phyloP scores from a whole-genome alignment of 768 basidiomycete genomes.

The Chalciporus sphaerocephalus region DNA sequence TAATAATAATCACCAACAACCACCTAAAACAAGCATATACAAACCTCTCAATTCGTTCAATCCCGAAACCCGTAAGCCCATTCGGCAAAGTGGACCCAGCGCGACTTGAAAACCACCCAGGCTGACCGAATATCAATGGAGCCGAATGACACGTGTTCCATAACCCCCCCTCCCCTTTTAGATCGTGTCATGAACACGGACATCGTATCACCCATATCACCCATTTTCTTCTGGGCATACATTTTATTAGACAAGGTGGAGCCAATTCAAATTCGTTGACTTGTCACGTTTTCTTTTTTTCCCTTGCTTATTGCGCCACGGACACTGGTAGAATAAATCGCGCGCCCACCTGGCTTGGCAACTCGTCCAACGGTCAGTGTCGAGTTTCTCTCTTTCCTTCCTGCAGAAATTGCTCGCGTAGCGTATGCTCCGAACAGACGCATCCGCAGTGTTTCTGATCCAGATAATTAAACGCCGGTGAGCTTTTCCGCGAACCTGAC shows the following conservation, averaged over 20 bases:
- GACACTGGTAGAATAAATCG: not conserved
- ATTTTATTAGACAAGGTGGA: too few species aligned
- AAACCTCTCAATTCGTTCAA: constrained; percentile 1
- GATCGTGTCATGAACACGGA: not conserved
- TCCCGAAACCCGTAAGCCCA: constrained; percentile 6
- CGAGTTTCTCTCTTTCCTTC: not conserved
- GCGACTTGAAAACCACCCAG: not conserved
- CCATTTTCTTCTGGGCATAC: not conserved
- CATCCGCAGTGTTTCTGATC: not conserved
- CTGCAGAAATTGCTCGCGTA: not conserved
- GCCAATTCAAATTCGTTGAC: constrained; percentile 22
- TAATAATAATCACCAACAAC: constrained; percentile 9
- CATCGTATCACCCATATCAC: not conserved
- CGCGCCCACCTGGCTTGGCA: not conserved
- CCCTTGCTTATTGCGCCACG: not conserved
- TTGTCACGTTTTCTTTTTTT: constrained; percentile 1
- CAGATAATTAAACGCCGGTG: not conserved
- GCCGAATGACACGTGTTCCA: constrained; percentile 12
- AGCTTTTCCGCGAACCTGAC: constrained; percentile 14
- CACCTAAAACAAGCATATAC: constrained; percentile 3
- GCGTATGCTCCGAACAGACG: not conserved
- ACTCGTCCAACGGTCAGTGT: not conserved
- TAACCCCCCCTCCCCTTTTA: not conserved
- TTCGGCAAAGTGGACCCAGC: constrained; percentile 21
- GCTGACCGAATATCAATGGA: constrained; percentile 8